These are phyloP conservation scores for Pouteria glomerata DNA, from an alignment of 148 eudicot species.

Conservation along the genomic window DNA sequence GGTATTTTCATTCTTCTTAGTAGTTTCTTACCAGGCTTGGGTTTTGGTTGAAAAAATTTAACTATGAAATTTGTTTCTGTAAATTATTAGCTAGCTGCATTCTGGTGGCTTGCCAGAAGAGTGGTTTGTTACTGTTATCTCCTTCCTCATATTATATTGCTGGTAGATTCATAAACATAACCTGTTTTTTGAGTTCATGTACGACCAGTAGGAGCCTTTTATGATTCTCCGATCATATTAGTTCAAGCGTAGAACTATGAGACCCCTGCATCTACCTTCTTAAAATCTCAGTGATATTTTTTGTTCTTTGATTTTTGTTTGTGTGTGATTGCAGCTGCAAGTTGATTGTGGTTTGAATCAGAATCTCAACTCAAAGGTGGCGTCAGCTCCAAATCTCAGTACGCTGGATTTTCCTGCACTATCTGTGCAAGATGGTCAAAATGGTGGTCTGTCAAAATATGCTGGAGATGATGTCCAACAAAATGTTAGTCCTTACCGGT, in stretches of 20 bases:
- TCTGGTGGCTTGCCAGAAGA: background rate
- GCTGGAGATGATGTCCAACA: slow-evolving; percentile 57
- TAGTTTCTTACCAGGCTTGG: background rate
- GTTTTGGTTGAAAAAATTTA: background rate
- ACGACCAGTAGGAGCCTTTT: background rate
- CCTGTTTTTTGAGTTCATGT: slow-evolving; percentile 1
- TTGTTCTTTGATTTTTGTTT: slow-evolving; percentile 7
- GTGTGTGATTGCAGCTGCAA: slow-evolving; percentile 83
- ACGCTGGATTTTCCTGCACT: slow-evolving; percentile 82
- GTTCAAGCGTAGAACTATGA: background rate
- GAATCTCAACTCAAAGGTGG: slow-evolving; percentile 50
- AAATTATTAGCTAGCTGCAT: slow-evolving; percentile 1
- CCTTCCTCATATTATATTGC: background rate
- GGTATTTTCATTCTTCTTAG: background rate
- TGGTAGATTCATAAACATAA: background rate
- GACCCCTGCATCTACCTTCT: background rate
- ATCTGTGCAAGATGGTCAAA: slow-evolving; percentile 47
- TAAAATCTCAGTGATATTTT: background rate
- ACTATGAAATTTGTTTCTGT: background rate
- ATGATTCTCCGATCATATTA: background rate
- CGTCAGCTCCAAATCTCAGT: slow-evolving; percentile 72
- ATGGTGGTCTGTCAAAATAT: slow-evolving; percentile 44
- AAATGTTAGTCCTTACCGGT: slow-evolving; percentile 39
- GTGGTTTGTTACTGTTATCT: background rate
- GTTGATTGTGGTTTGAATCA: slow-evolving; percentile 73